Conservation (phyloP, 139 green algal genomes). For the Marvania coccoides region DNA sequence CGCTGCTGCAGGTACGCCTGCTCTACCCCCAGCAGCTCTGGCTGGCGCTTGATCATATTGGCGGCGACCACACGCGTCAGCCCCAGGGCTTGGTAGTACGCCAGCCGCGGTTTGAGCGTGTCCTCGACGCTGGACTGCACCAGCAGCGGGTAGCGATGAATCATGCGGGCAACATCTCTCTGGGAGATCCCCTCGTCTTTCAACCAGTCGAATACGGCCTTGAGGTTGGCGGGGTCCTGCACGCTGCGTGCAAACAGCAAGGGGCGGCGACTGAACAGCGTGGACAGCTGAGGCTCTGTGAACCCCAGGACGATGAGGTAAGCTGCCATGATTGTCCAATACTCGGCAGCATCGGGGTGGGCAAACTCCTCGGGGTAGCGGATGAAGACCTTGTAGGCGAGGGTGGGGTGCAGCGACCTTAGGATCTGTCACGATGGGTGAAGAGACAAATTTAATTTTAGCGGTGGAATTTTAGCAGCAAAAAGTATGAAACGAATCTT, state of each 20-base stretch:
- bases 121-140: constrained; percentile 12
- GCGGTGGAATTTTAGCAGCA: too few species aligned
- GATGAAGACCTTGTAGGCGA: constrained; percentile 20
- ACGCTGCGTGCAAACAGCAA: constrained; percentile 13
- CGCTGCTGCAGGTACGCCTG: not conserved
- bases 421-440: too few species aligned
- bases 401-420: constrained; percentile 2
- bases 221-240: constrained; percentile 12
- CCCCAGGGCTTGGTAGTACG: not conserved
- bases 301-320: constrained; percentile 16
- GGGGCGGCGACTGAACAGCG: constrained; percentile 8
- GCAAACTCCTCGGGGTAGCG: constrained; percentile 21
- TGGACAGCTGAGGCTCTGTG: not conserved
- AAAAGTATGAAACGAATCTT: too few species aligned
- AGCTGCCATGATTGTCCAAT: constrained; percentile 17
- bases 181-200: constrained; percentile 4
- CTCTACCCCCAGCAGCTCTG: constrained; percentile 12
- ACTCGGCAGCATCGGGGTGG: constrained; percentile 17
- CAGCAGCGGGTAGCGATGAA: constrained; percentile 13
- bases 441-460: too few species aligned
- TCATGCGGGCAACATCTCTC: not conserved
- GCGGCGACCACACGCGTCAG: not conserved
- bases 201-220: constrained; percentile 25
- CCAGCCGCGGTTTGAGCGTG: constrained; percentile 17
- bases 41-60: constrained; percentile 3